A percentile compares a stretch with the other conserved stretches of the same genome.
These are phyloP conservation scores for Microcyclosporella mali DNA, from an alignment of 2,329 filamentous ascomycete genomes.

Conservation along the genomic window DNA sequence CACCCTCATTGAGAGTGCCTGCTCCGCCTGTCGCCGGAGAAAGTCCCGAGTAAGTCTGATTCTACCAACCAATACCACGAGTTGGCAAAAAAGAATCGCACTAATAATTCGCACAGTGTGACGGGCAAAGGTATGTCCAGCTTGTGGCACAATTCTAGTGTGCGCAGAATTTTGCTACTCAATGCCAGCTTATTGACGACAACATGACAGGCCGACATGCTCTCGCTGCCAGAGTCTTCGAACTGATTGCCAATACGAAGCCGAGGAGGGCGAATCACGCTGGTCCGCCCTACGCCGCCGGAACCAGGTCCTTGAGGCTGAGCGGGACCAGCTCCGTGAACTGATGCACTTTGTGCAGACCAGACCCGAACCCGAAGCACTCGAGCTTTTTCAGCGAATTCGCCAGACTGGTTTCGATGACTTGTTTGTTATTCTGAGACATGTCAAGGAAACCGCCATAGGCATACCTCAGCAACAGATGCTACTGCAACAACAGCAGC, in stretches of 20 bases:
- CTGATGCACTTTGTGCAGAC: constrained; percentile 24
- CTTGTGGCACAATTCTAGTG: not conserved
- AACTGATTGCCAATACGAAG: constrained; percentile 30
- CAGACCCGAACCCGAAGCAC: constrained; percentile 25
- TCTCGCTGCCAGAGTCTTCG: constrained; percentile 25
- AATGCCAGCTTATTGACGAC: constrained; percentile 4
- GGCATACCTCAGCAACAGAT: constrained; percentile 10
- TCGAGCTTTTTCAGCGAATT: constrained; percentile 27
- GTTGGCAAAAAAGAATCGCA: not conserved
- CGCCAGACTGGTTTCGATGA: constrained; percentile 20
- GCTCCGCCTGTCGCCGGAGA: constrained; percentile 24
- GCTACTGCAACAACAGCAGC: constrained; percentile 1
- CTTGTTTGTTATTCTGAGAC: constrained; percentile 20
- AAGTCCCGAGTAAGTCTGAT: constrained; percentile 23
- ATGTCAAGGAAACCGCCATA: constrained; percentile 13
- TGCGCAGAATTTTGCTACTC: not conserved
- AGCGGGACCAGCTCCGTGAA: constrained; percentile 27
- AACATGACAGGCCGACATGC: constrained; percentile 23
- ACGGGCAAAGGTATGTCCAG: constrained; percentile 21
- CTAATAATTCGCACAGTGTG: constrained; percentile 19
- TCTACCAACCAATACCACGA: not conserved
- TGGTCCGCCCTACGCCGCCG: constrained; percentile 30
- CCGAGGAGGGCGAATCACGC: constrained; percentile 30
- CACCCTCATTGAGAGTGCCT: constrained; percentile 26
- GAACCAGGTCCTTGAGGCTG: constrained; percentile 27